phyloP scores from a whole-genome alignment of 139 green algal genomes.

The Chlamydomonas eustigma region DNA sequence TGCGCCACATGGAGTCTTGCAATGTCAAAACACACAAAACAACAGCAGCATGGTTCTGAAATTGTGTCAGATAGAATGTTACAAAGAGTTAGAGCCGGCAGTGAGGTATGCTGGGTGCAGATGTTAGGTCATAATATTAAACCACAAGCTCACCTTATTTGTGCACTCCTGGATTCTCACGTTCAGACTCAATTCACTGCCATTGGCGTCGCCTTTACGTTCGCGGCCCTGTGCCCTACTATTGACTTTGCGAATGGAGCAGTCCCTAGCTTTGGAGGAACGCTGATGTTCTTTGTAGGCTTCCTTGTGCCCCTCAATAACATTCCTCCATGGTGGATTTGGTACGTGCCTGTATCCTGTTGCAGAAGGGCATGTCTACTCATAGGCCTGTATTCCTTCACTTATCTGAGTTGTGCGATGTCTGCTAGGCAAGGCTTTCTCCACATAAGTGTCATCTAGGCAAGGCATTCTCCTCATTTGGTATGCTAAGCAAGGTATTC shows the following conservation, averaged over 20 bases:
- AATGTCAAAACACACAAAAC: too few relatives aligned
- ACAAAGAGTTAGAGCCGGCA: too few relatives aligned
- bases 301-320: not conserved
- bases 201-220: not conserved
- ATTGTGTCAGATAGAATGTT: too few relatives aligned
- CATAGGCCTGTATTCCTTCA: not conserved
- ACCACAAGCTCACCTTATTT: too few relatives aligned
- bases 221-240: not conserved
- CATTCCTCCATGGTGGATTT: not conserved
- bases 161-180: too few relatives aligned
- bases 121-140: too few relatives aligned
- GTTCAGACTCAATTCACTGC: not conserved
- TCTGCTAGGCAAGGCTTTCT: not conserved
- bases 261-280: not conserved
- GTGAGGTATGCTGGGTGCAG: too few relatives aligned
- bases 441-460: not conserved
- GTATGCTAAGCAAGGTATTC: not conserved
- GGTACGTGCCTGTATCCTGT: not conserved
- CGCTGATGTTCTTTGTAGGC: constrained; percentile 1
- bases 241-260: not conserved
- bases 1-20: too few relatives aligned
- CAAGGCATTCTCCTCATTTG: not conserved
- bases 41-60: too few relatives aligned
- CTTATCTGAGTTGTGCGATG: not conserved
- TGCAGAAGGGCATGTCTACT: not conserved